Base-by-base conservation (phyloP, 352 stramenopile species). In the Globisporangium heterothallicum region DNA sequence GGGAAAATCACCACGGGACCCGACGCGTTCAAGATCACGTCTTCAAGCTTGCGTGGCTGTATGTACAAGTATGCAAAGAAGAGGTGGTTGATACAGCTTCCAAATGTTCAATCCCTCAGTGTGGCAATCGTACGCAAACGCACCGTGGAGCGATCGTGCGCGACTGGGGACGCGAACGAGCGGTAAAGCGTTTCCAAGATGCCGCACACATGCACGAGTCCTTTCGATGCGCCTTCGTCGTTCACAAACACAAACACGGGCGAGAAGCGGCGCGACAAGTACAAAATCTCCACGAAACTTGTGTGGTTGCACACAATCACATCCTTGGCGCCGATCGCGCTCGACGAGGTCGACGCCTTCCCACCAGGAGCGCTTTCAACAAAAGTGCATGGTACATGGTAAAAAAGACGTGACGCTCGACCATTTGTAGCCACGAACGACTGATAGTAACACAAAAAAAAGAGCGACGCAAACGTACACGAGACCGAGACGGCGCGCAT, bases 261-360 rank as follows among this genome's bases (percentile, higher is more conserved):
- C 48, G 83, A 94, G 58, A 86, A 94, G 32, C 83, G 80, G 38
- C 69, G 73, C 24, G 76, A 68, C 27, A 94, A 61, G 64, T 89
- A 91, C 42, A 91, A 42, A 12, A 94, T 56, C 66, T 94, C 83
- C 22, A 92, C 35, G 42, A 92, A 88, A 52, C 66, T 88, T 59
- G 78, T 88, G 67, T 86, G 72, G 64, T 94, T 94, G 70, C 74
- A 86, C 48, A 94, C 72, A 30, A 94, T 60, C 38, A 94, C 61
- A 35, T 92, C 78, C 18, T 73, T 66, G 0, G 70, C 53, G 14
- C 49, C 66, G 18, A 91, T 67, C 5, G 66, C 63, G 40, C 65
- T 40, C 10, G 42, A 46, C 3, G 47, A 43, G 41, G 51, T 62
- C 4, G 32, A 10, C n/a, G 32, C 32, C 16, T 84, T 84, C 9